Evolutionary conservation across 805 yeast genomes (phyloP), one percentile per base, ranked within the genome.

Genomic region (Blastobotrys peoriensis): DNA sequence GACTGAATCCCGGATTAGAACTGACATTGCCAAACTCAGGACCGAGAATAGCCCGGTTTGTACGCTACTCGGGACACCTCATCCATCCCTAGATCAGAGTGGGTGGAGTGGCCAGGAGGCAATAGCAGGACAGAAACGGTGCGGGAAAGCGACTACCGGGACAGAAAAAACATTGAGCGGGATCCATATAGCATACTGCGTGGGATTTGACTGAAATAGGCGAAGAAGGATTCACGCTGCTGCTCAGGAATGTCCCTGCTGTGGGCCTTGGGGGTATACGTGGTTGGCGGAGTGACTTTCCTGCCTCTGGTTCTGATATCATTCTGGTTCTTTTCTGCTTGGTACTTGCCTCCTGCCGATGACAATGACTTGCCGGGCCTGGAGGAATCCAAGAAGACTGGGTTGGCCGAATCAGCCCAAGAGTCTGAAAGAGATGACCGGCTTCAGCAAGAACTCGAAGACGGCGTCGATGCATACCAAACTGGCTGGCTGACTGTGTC

Each of bases 401-500:
- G 47, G 10, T 41, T 46, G 2, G 60, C 63, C 3, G 50, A 53
- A 42, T 63, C 66, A 40, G 67, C 66, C 36, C 63, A 66, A 4
- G 54, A 62, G 13, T 25, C 30, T 8, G 13, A 8, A 8, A 13
- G 30, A 8, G 78, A 81, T 3, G 84, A 84, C 0, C 80, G 28
- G 48, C 56, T 83, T n/a, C 80, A 81, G 45, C 89, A 84, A 53
- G 63, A 65, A 9, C 63, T 66, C 33, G 68, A 70, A n/a, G 61
- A 76, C 0, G 94, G 93, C 2, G 75, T 83, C 1, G 77, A 78
- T 20, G 74, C 86, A 0, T 53, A 76, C 45, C 53, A 48, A 58
- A 67, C 77, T 8, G 96, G 95, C 5, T 86, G 94, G 95, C 65
- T 87, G 2, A 77, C 83, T 2, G 89, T 89, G n/a, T 84, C 95